Evolutionary conservation across 192 early-diverging fungal genomes (phyloP).

Genomic region (Coemansia sp.): DNA sequence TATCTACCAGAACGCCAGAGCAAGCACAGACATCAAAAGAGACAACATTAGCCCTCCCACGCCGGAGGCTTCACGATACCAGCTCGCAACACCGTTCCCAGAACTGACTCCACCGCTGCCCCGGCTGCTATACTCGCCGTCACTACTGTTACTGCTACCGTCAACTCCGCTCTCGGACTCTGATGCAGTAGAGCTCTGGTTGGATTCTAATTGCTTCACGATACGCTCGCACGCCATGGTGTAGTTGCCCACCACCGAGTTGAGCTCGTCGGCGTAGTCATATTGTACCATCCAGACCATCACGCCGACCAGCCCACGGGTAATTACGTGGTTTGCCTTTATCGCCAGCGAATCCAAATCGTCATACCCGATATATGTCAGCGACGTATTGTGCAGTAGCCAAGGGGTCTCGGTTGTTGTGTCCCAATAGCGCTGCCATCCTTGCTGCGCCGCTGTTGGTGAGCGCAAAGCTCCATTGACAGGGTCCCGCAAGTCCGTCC

Average conservation of each 20-base stretch:
- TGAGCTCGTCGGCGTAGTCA: constrained; percentile 62
- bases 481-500: constrained; percentile 46
- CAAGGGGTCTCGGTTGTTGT: constrained; percentile 66
- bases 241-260: constrained; percentile 40
- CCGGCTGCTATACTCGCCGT: neutral
- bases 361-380: constrained; percentile 71
- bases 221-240: constrained; percentile 28
- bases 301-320: constrained; percentile 59
- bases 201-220: constrained; percentile 9
- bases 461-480: constrained; percentile 32
- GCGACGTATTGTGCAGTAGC: constrained; percentile 63
- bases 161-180: neutral
- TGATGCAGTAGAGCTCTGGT: neutral
- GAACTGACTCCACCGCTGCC: neutral
- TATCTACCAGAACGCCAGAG: neutral
- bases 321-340: constrained; percentile 60
- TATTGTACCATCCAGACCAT: constrained; percentile 74
- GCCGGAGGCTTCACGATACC: neutral
- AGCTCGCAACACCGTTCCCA: neutral
- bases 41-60: neutral
- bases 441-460: constrained; percentile 25
- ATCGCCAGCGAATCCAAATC: constrained; percentile 63
- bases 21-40: neutral
- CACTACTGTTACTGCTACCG: neutral
- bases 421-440: constrained; percentile 71